phyloP scores from a whole-genome alignment of 225 moss, liverwort and hornwort genomes.

The Rhytidiadelphus loreus region DNA sequence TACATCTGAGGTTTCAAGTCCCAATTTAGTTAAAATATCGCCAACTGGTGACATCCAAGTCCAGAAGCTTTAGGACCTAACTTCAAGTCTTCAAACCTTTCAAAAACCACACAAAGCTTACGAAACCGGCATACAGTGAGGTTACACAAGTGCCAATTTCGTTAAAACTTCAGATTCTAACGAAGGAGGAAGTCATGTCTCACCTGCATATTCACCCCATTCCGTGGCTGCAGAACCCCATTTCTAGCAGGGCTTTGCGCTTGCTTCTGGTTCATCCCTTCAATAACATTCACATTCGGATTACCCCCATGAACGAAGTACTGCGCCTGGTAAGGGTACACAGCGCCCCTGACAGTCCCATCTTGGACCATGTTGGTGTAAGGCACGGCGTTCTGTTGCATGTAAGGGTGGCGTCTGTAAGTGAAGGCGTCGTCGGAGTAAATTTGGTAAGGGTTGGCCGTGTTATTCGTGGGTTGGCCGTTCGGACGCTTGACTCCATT shows the following conservation, averaged over 20 bases:
- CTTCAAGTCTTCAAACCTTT: too few species aligned
- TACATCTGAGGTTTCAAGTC: too few species aligned
- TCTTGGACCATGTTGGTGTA: neutral
- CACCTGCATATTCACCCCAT: constrained; percentile 3
- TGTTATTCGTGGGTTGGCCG: neutral
- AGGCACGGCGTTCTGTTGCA: constrained; percentile 8
- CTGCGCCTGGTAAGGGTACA: constrained; percentile 20
- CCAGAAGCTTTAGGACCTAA: neutral
- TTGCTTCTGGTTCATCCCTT: neutral
- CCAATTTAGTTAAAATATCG: rapidly evolving
- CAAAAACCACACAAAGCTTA: too few species aligned
- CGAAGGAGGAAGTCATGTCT: neutral
- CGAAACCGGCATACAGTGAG: too few species aligned
- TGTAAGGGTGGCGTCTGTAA: constrained; percentile 11
- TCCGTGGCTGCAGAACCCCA: constrained; percentile 10
- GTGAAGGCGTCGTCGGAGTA: constrained; percentile 8
- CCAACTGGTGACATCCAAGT: neutral
- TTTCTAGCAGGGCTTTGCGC: neutral
- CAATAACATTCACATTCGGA: neutral
- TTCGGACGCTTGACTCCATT: neutral
- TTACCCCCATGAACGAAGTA: neutral
- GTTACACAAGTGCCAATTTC: too few species aligned
- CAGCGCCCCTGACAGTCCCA: neutral
- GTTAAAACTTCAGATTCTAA: too few species aligned
- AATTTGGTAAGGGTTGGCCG: constrained; percentile 5